These are phyloP conservation scores for Euphrasia arctica DNA, from an alignment of 305 asterid species.

Conservation along the genomic window DNA sequence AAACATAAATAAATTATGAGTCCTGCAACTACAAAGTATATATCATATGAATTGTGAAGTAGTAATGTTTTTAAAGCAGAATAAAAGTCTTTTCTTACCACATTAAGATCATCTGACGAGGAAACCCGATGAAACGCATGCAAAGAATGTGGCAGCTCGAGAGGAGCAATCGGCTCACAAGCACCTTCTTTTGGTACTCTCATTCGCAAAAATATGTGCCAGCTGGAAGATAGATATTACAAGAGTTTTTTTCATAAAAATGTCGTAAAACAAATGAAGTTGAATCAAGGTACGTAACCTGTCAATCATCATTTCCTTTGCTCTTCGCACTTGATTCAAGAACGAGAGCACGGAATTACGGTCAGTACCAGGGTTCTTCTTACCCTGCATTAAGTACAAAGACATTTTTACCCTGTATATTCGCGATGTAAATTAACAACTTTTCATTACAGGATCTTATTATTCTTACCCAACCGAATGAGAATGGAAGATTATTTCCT, in stretches of 20 bases:
- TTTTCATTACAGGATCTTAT: slow-evolving; percentile 14
- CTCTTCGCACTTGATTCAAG: slow-evolving; percentile 64
- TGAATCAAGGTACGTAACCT: slow-evolving; percentile 37
- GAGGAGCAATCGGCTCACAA: slow-evolving; percentile 82
- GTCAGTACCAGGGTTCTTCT: slow-evolving; percentile 56
- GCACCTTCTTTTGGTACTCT: slow-evolving; percentile 55
- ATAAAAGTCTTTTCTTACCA: slow-evolving; percentile 37
- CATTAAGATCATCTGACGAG: slow-evolving; percentile 54
- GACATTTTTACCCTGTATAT: neutral
- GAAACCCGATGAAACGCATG: slow-evolving; percentile 74
- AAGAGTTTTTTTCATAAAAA: neutral
- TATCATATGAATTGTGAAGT: neutral
- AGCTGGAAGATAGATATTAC: slow-evolving; percentile 38
- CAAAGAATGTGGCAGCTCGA: slow-evolving; percentile 91
- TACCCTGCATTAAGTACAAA: slow-evolving; percentile 43
- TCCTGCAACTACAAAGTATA: neutral
- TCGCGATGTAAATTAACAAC: neutral
- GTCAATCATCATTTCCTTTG: slow-evolving; percentile 86
- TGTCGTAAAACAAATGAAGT: neutral
- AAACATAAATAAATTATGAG: neutral
- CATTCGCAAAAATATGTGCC: slow-evolving; percentile 93
- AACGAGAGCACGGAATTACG: slow-evolving; percentile 59
- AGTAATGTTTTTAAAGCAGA: slow-evolving; percentile 3
- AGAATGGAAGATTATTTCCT: slow-evolving; percentile 91
- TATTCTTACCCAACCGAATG: slow-evolving; percentile 92